Evolutionary conservation across 2,329 filamentous ascomycete species (phyloP).

Genomic region (Aspergillus oerlinghausenensis): DNA sequence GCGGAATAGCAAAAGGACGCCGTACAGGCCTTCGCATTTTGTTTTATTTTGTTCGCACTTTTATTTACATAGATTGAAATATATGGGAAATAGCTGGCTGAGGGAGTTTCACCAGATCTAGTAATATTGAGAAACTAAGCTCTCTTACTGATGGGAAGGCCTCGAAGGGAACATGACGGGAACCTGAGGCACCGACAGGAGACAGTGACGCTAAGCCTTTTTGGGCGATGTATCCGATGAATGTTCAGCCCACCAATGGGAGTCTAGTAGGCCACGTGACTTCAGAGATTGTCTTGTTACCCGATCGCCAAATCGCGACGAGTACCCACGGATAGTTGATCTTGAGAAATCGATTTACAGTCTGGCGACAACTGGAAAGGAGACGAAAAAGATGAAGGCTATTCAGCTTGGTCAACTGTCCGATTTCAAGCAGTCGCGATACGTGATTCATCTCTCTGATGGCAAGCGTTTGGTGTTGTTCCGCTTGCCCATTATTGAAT

Average conservation of each 20-base stretch:
- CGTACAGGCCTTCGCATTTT: too few species aligned
- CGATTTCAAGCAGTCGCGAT: slow-evolving; percentile 37
- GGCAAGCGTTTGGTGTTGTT: slow-evolving; percentile 45
- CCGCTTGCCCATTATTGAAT: slow-evolving; percentile 40
- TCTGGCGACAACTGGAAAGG: not conserved
- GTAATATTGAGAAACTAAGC: not conserved
- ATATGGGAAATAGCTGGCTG: too few species aligned
- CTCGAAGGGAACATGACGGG: not conserved
- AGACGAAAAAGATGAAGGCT: slow-evolving; percentile 8
- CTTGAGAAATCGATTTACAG: not conserved
- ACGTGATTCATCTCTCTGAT: slow-evolving; percentile 41
- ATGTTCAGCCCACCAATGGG: not conserved
- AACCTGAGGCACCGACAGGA: not conserved
- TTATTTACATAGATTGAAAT: too few species aligned
- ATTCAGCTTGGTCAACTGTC: slow-evolving; percentile 27
- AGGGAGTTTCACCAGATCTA: too few species aligned
- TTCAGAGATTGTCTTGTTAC: not conserved
- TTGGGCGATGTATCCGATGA: not conserved
- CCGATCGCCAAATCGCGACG: not conserved
- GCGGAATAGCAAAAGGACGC: too few species aligned
- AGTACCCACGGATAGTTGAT: not conserved
- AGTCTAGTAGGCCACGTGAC: not conserved
- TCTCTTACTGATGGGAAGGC: not conserved
- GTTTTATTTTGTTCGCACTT: too few species aligned
- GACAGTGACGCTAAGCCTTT: not conserved